Conservation (phyloP, 352 stramenopile genomes). For the Globisporangium spiculum region DNA sequence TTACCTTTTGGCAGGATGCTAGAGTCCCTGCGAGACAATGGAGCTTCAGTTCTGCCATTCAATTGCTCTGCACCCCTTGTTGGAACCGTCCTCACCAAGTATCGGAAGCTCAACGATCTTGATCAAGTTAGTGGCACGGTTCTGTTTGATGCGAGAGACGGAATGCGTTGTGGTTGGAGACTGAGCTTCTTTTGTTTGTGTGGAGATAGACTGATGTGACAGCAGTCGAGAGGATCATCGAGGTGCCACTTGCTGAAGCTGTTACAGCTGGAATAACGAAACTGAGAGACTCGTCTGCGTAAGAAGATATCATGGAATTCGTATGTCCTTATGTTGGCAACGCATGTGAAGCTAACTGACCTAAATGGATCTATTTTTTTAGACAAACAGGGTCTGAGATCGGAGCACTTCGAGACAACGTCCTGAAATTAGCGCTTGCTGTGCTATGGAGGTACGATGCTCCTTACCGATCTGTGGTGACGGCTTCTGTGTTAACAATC, state of each 20-base stretch:
- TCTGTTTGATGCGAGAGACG: neutral
- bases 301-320: neutral
- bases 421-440: constrained; percentile 24
- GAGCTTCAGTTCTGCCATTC: neutral
- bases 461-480: neutral
- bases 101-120: constrained; percentile 3
- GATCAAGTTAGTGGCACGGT: neutral
- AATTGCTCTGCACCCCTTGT: neutral
- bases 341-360: neutral
- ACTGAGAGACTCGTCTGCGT: constrained; percentile 1
- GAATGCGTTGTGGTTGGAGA: neutral
- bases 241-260: constrained; percentile 1
- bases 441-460: constrained; percentile 26
- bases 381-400: constrained; percentile 9
- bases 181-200: neutral
- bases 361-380: constrained; percentile 4
- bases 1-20: constrained; percentile 5
- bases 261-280: neutral
- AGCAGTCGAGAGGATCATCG: neutral
- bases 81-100: neutral
- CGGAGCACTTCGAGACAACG: constrained; percentile 12
- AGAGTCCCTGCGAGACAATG: neutral
- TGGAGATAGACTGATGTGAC: neutral
- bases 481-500: neutral
- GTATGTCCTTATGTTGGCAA: neutral